Conservation (phyloP, 164 flowering plant genomes). For the Piper longum region DNA sequence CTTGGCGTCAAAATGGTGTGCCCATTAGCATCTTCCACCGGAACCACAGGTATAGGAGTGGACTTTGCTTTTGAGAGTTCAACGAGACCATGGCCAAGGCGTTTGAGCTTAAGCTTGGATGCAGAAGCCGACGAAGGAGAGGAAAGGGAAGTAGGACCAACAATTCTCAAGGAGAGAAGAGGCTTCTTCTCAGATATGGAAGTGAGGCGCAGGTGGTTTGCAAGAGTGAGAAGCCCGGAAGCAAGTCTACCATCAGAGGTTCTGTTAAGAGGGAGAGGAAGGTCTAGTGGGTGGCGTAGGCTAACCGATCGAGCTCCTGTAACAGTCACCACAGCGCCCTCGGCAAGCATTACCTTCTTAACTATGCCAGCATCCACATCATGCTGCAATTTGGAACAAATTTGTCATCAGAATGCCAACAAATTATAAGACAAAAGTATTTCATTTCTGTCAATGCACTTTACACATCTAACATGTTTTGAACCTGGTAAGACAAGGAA, state of each 20-base stretch:
- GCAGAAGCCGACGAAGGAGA: conserved; percentile 46
- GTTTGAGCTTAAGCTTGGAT: conserved; percentile 70
- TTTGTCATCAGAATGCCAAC: neutral
- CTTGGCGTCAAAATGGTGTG: conserved; percentile 39
- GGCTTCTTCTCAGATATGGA: conserved; percentile 21
- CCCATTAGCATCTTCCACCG: conserved; percentile 18
- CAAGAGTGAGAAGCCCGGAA: conserved; percentile 54
- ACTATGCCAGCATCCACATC: conserved; percentile 95
- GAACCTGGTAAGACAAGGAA: too few species aligned
- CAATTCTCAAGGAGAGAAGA: conserved; percentile 13
- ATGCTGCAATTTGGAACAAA: conserved; percentile 35
- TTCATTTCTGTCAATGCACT: too few species aligned
- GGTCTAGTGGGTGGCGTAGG: conserved; percentile 74
- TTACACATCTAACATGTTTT: too few species aligned
- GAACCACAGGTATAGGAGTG: conserved; percentile 9
- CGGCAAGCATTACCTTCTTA: conserved; percentile 77
- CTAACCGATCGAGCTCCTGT: conserved; percentile 94
- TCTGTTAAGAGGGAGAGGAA: conserved; percentile 67
- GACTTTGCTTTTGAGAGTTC: conserved; percentile 48
- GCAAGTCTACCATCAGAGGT: conserved; percentile 35
- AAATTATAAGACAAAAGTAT: too few species aligned
- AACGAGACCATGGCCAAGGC: conserved; percentile 83
- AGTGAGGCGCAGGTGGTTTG: conserved; percentile 57
- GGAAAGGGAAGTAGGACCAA: conserved; percentile 50
- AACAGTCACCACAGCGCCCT: conserved; percentile 90